A percentile compares a stretch with the other conserved stretches of the same genome.
Conservation (phyloP, 768 basidiomycete species). For the Mycena rosella region DNA sequence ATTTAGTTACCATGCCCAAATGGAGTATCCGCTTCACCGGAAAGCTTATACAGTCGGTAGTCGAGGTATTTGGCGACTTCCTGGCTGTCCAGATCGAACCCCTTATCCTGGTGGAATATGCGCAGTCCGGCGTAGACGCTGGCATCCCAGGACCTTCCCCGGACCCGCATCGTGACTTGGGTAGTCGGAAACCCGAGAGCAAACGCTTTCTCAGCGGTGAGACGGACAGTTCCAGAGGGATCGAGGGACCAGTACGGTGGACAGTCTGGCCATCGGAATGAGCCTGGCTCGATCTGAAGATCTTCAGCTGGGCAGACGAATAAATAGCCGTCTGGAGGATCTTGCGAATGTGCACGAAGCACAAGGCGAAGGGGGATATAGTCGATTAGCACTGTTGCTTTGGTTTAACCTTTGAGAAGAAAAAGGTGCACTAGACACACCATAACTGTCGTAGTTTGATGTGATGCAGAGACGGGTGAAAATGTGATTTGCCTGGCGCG, state of each 20-base stretch:
- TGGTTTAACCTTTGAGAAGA: background rate
- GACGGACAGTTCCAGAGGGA: background rate
- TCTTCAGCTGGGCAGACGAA: background rate
- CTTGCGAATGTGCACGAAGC: background rate
- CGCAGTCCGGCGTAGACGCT: too few relatives aligned
- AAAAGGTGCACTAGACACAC: background rate
- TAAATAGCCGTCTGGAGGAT: background rate
- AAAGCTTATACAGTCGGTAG: too few relatives aligned
- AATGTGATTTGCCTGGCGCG: background rate
- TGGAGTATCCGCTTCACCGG: too few relatives aligned
- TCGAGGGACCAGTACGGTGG: background rate
- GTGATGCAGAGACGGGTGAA: background rate
- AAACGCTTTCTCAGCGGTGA: background rate
- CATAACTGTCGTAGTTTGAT: background rate
- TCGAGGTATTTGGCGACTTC: too few relatives aligned
- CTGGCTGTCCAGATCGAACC: too few relatives aligned
- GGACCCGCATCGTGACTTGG: too few relatives aligned
- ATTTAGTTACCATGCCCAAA: too few relatives aligned
- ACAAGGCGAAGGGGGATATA: background rate
- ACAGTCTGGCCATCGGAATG: background rate
- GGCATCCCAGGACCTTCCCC: too few relatives aligned
- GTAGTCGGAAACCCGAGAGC: background rate
- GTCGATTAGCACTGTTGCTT: background rate
- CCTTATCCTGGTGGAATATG: too few relatives aligned
- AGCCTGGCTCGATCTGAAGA: background rate